These are phyloP conservation scores for Kluyveromyces wickerhamii DNA, from an alignment of 805 yeast species.

Conservation along the genomic window DNA sequence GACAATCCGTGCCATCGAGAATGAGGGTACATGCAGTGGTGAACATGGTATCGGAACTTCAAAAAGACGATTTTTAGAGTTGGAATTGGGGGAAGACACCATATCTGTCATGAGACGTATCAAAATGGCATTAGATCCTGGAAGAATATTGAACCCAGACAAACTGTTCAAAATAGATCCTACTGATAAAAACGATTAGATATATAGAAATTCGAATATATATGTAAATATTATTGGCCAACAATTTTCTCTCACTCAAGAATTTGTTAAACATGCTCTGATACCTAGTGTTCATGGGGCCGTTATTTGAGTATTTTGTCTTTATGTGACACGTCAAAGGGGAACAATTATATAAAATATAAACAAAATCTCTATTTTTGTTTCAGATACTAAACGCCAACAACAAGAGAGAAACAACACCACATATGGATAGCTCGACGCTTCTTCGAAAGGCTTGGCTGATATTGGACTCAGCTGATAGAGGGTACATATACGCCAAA, in stretches of 20 bases:
- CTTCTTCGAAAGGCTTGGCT: slow-evolving; percentile 22
- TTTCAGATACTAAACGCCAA: no score
- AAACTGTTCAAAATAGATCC: slow-evolving; percentile 67
- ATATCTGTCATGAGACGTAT: slow-evolving; percentile 66
- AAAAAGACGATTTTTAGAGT: slow-evolving; percentile 52
- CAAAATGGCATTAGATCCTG: slow-evolving; percentile 69
- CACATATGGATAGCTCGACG: slow-evolving; percentile 9
- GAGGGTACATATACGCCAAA: slow-evolving; percentile 23
- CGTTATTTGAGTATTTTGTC: no score
- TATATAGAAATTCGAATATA: no score
- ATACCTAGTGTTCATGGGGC: no score
- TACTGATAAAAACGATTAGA: slow-evolving; percentile 23
- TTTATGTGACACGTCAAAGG: no score
- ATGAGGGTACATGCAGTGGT: slow-evolving; percentile 84
- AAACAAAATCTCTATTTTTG: no score
- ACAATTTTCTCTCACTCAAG: no score
- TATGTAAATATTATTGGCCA: no score
- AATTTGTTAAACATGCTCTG: no score
- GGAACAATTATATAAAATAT: neutral
- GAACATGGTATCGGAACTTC: slow-evolving; percentile 88
- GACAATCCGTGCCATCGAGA: slow-evolving; percentile 56
- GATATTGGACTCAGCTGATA: slow-evolving; percentile 14
- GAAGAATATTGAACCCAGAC: slow-evolving; percentile 69
- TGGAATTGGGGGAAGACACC: slow-evolving; percentile 61
- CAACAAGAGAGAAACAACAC: neutral